These are phyloP conservation scores for Allomyces arbusculus DNA, from an alignment of 192 early-diverging fungal species.

Conservation along the genomic window DNA sequence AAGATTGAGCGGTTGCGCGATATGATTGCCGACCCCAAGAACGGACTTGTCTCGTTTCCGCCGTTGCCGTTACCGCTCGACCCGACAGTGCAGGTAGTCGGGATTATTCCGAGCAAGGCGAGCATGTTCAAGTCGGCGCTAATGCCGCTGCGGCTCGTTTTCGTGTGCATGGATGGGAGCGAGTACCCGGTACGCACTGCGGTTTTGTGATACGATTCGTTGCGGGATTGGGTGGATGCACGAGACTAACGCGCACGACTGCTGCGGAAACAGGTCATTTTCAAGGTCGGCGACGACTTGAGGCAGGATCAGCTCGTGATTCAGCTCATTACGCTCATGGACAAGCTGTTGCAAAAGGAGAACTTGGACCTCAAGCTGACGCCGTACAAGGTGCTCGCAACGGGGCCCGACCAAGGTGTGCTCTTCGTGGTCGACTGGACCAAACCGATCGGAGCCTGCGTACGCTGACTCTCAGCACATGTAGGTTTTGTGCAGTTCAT, in stretches of 20 bases:
- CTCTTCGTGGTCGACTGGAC: neutral
- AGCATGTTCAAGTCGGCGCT: constrained; percentile 80
- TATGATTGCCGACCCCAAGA: constrained; percentile 65
- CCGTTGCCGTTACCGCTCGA: constrained; percentile 79
- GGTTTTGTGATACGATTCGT: neutral
- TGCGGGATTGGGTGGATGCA: too few relatives aligned
- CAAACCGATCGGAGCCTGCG: too few relatives aligned
- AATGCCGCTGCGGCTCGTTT: constrained; percentile 68
- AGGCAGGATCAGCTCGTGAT: constrained; percentile 97
- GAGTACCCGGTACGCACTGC: constrained; percentile 50
- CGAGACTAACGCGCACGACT: too few relatives aligned
- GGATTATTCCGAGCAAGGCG: constrained; percentile 57
- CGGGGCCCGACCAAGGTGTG: constrained; percentile 76
- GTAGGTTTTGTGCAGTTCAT: constrained; percentile 81
- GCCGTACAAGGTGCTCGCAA: constrained; percentile 89
- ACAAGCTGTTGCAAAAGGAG: constrained; percentile 79
- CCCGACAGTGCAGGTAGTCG: constrained; percentile 66
- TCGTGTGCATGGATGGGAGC: constrained; percentile 57
- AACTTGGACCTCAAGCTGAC: constrained; percentile 84
- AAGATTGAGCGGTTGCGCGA: constrained; percentile 73
- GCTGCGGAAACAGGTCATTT: constrained; percentile 59
- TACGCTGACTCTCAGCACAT: too few relatives aligned
- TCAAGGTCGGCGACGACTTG: constrained; percentile 92
- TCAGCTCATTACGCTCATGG: constrained; percentile 95
- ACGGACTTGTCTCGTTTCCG: constrained; percentile 55